These are phyloP conservation scores for Trichoderma erinaceum DNA, from an alignment of 495 filamentous ascomycete species.

Conservation along the genomic window DNA sequence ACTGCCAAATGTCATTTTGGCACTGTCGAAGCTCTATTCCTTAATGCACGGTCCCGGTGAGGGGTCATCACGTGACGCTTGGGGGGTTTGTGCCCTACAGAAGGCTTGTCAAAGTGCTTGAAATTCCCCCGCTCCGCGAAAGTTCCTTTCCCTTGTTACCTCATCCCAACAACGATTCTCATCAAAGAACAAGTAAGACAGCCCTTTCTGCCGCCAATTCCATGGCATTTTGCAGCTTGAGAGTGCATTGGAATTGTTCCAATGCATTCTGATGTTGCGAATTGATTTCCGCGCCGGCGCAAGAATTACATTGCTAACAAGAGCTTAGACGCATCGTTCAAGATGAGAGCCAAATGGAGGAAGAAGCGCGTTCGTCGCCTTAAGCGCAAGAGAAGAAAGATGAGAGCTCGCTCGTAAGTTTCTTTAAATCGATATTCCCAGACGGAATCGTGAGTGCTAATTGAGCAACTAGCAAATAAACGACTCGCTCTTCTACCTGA, in stretches of 20 bases:
- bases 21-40: neutral
- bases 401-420: constrained; percentile 82
- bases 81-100: constrained; percentile 12
- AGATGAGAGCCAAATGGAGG: constrained; percentile 99
- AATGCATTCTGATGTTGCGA: neutral
- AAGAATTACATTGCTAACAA: constrained; percentile 5
- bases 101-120: constrained; percentile 11
- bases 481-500: constrained; percentile 38
- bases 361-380: constrained; percentile 98
- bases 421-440: constrained; percentile 9
- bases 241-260: neutral
- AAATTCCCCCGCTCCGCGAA: constrained; percentile 16
- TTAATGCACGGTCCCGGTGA: neutral
- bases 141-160: constrained; percentile 13
- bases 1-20: neutral
- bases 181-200: constrained; percentile 18
- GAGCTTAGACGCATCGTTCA: constrained; percentile 34
- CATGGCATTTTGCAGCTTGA: neutral
- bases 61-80: neutral
- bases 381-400: constrained; percentile 99
- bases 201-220: neutral
- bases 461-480: constrained; percentile 60
- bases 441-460: constrained; percentile 27
- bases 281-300: neutral
- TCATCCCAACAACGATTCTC: constrained; percentile 18